phyloP scores from a whole-genome alignment of 2,329 filamentous ascomycete genomes.

The Bipolaris zeicola region DNA sequence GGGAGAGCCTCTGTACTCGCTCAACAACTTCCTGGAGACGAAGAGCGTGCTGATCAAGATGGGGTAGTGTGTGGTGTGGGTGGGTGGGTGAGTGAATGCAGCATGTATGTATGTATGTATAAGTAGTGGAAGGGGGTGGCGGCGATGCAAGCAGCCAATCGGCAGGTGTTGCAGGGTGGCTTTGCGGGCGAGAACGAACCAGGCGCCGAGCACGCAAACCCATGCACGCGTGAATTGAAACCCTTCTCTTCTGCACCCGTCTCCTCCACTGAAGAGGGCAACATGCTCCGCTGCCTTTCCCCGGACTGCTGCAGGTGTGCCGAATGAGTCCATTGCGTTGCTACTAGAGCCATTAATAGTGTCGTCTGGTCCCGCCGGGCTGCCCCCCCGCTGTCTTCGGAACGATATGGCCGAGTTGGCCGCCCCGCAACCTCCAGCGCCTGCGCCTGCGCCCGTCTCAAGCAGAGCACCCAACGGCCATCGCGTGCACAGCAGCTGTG shows the following conservation, averaged over 20 bases:
- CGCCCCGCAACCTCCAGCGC: conserved; percentile 22
- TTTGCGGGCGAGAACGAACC: conserved; percentile 5
- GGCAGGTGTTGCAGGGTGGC: conserved; percentile 18
- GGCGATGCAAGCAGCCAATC: conserved; percentile 13
- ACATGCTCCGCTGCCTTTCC: conserved; percentile 18
- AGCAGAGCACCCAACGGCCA: conserved; percentile 37
- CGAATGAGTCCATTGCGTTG: conserved; percentile 27
- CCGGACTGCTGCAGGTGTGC: conserved; percentile 19
- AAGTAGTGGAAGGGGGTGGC: not conserved
- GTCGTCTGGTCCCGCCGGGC: conserved; percentile 9
- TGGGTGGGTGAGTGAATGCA: too few relatives aligned
- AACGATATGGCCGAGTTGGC: conserved; percentile 35
- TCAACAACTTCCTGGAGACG: conserved; percentile 45
- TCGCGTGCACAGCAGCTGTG: conserved; percentile 46
- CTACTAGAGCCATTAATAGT: conserved; percentile 10
- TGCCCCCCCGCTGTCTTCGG: conserved; percentile 12
- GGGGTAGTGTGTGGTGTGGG: not conserved
- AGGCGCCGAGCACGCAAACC: conserved; percentile 7
- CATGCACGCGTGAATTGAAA: conserved; percentile 18
- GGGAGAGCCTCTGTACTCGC: conserved; percentile 35
- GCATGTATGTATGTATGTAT: too few relatives aligned
- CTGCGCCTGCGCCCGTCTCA: conserved; percentile 7
- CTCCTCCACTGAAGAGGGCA: conserved; percentile 15
- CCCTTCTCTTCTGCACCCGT: conserved; percentile 12
- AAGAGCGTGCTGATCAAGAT: conserved; percentile 44